These are phyloP conservation scores for Melampsora americana DNA, from an alignment of 1,284 basidiomycete species.

Conservation along the genomic window DNA sequence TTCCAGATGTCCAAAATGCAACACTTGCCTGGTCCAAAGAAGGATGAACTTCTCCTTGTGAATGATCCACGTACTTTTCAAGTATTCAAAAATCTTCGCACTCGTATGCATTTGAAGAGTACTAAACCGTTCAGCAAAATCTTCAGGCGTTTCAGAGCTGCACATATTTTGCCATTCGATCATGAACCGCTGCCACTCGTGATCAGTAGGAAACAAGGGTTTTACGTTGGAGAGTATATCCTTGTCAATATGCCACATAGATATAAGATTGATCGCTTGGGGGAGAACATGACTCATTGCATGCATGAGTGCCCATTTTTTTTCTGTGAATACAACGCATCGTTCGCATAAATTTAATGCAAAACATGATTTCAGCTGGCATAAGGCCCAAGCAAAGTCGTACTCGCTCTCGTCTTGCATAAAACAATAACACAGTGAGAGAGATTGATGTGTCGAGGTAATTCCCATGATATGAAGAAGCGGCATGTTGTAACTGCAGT, in stretches of 20 bases:
- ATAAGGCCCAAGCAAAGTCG: neutral
- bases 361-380: no score
- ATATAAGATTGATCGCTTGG: neutral
- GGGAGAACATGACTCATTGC: no score
- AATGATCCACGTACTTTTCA: neutral
- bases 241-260: neutral
- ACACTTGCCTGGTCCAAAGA: neutral
- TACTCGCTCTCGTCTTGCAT: neutral
- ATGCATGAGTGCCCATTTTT: no score
- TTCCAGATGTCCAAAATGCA: constrained; percentile 7
- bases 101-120: neutral
- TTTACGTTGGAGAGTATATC: neutral
- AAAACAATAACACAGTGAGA: constrained; percentile 2
- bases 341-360: no score
- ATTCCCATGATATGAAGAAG: neutral
- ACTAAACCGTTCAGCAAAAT: neutral
- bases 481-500: neutral
- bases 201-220: neutral
- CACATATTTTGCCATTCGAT: neutral
- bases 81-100: neutral
- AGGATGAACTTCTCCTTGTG: neutral
- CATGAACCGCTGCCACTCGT: neutral
- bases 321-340: no score
- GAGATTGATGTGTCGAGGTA: neutral
- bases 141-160: neutral